These are phyloP conservation scores for Chaetothyriales sp. DNA, from an alignment of 2,329 filamentous ascomycete species.

Conservation along the genomic window DNA sequence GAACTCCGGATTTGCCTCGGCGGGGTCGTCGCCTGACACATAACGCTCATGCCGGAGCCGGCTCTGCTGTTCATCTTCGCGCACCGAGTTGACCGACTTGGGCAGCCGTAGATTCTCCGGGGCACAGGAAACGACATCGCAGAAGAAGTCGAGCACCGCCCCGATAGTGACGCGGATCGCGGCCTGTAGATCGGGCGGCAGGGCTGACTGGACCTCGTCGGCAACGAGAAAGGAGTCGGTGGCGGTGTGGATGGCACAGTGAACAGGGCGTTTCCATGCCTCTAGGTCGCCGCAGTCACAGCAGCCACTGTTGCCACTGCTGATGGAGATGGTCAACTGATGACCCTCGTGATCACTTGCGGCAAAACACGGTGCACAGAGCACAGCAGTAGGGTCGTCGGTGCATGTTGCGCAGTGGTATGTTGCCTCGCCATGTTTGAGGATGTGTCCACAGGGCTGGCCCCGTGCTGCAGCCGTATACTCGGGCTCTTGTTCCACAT, in stretches of 20 bases:
- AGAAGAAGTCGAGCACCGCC: constrained; percentile 80
- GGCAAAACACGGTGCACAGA: constrained; percentile 90
- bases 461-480: constrained; percentile 85
- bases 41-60: constrained; percentile 65
- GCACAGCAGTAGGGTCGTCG: constrained; percentile 83
- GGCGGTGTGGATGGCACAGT: constrained; percentile 84
- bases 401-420: constrained; percentile 92
- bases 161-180: constrained; percentile 76
- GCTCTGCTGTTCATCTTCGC: constrained; percentile 65
- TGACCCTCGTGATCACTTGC: constrained; percentile 89
- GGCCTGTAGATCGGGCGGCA: constrained; percentile 61
- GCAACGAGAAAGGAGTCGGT: constrained; percentile 37
- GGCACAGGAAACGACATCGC: constrained; percentile 93
- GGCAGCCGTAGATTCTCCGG: constrained; percentile 81
- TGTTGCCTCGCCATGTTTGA: constrained; percentile 82
- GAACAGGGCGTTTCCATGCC: constrained; percentile 75
- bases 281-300: constrained; percentile 95
- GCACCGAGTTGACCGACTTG: constrained; percentile 69
- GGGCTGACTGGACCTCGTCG: constrained; percentile 35
- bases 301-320: constrained; percentile 82
- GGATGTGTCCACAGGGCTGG: constrained; percentile 92
- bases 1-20: constrained; percentile 56
- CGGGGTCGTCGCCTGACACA: constrained; percentile 40
- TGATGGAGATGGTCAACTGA: constrained; percentile 76
- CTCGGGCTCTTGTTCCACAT: constrained; percentile 82